Conservation (phyloP, 2,329 filamentous ascomycete species). For the Colletotrichum musae region DNA sequence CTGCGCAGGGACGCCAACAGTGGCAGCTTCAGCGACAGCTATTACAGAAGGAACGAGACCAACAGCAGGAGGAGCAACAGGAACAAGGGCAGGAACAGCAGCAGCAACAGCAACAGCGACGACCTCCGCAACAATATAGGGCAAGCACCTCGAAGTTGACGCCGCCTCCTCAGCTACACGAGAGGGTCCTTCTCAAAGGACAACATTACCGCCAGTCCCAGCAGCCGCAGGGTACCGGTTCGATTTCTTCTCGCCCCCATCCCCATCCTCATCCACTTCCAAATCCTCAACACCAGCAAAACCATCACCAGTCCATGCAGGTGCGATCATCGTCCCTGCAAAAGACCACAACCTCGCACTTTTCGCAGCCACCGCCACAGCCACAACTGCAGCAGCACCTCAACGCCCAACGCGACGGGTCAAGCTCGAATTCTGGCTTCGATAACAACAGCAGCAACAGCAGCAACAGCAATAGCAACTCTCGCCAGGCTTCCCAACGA, state of each 20-base stretch:
- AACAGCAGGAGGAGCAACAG: neutral
- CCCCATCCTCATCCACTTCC: neutral
- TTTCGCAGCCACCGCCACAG: neutral
- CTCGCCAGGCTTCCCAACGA: constrained; percentile 5
- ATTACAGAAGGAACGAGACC: no score
- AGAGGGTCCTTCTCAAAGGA: constrained; percentile 27
- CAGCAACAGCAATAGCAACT: neutral
- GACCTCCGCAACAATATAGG: neutral
- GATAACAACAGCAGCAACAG: neutral
- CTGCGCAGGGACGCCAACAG: neutral
- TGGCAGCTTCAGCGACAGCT: neutral
- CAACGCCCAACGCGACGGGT: neutral
- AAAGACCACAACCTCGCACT: neutral
- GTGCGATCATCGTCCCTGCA: neutral
- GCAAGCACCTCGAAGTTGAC: constrained; percentile 23
- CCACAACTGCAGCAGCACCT: constrained; percentile 12
- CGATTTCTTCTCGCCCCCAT: neutral
- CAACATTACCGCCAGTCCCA: constrained; percentile 19
- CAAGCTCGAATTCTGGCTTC: neutral
- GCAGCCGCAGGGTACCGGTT: no score
- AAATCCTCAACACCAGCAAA: neutral
- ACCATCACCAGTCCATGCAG: neutral
- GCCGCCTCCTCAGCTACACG: constrained; percentile 37
- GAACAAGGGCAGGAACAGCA: neutral
- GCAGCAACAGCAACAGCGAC: neutral